Base-by-base conservation (phyloP, 2,329 filamentous ascomycete genomes). In the Verticillium klebahnii region DNA sequence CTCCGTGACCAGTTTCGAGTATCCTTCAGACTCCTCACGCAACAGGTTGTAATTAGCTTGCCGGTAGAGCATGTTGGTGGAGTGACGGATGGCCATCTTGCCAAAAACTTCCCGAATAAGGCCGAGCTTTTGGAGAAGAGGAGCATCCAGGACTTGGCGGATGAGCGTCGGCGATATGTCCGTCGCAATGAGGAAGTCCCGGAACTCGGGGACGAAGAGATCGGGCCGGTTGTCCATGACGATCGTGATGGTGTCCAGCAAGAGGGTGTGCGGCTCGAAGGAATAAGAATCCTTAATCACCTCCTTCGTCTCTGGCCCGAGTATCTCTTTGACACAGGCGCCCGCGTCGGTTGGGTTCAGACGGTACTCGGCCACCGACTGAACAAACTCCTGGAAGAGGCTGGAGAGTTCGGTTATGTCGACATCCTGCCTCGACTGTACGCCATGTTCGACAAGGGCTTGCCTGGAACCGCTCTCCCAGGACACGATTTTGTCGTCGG, bases 41-140 rank as follows among this genome's bases (percentile, higher is more conserved):
- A 99, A 80, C 8, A 99, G 80, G 70, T 99, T 99, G 80, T 97
- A 98, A 74, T 97, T 98, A 15, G 94, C 92, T 75, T 98, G 95
- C 63, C 93, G 89, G 74, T 99, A 99, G 0, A 99, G 84, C 5
- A 95, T 82, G 69, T 97, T 96, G 8, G 95, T 99, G 57, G 93
- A 91, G 71, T 96, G 93, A 61, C 94, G 89, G 66, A 97, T 93
- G 17, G 90, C 89, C 72, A 95, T 87, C 67, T 89, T 89, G 62
- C 85, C 82, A 73, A 98, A 99, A 6, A 89, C 94, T n/a, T 89
- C 87, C 58, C 93, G 86, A 57, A 97, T 91, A 54, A 99, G 81
- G 11, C 90, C 90, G 15, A 97, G 78, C 32, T 89, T 84, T 69
- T 90, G 86, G 12, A 98, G 80, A 9, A 96, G 77, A 19, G 87